Evolutionary conservation across 1,284 basidiomycete species (phyloP), one percentile per base, ranked within the genome.

Genomic region (Cutaneotrichosporon spelunceum): DNA sequence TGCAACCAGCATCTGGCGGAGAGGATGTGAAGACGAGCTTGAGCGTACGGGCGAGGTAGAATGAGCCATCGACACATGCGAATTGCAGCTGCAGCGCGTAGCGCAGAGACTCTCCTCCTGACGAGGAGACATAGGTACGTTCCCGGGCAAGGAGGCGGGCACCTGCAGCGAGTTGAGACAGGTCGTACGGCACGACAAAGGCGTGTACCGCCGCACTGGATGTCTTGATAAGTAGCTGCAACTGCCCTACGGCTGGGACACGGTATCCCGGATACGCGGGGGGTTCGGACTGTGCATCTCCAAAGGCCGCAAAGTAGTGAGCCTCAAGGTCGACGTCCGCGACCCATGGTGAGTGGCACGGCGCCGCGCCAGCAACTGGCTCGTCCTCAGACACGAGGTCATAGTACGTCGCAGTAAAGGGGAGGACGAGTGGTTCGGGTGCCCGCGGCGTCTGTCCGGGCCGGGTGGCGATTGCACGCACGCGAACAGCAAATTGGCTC

Each of bases 141-240:
- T 79, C 78, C 29, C 77, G 67, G 1, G 72, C 69, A 6, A 78
- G 63, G n/a, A 79, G 33, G 30, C 75, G 63, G 1, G 72, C 76
- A 5, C 77, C 76, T 7, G 68, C 26, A 2, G 65, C 60, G 57
- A 84, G 70, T 7, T 70, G 67, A 4, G 73, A 68, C 11, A 84
- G 71, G 63, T 84, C 82, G 64, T 83, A 84, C 0, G 81, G 81
- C 4, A 84, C 68, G 2, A 84, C 68, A 62, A 83, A 84, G 11
- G 81, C 78, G 68, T 83, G 82, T 68, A 82, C 69, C 0, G 82
- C 77, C 26, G 74, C 69, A 27, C 74, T 71, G 3, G 79, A 70
- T 27, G 80, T 81, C 69, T 81, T 82, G 71, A 84, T 72, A 27
- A 84, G 72, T 10, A 83, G 72, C 69, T 83, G 83, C 9, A 84